phyloP scores from a whole-genome alignment of 306 rosid genomes.

The Castanopsis chinensis region DNA sequence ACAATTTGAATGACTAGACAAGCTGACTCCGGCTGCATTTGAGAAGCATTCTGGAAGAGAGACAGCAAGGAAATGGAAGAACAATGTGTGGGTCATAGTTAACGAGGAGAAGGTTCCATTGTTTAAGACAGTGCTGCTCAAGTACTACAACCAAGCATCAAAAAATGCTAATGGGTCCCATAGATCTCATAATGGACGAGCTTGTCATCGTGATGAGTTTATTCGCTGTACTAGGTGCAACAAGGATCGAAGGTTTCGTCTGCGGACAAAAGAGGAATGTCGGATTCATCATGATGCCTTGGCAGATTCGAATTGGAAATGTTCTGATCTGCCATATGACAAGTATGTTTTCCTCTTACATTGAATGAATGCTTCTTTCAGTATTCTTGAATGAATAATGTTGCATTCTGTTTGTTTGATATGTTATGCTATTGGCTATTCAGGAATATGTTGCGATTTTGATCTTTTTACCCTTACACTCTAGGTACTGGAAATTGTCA shows the following conservation, averaged over 20 bases:
- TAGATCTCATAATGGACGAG: constrained; percentile 66
- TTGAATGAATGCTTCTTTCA: background rate
- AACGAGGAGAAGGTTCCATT: constrained; percentile 90
- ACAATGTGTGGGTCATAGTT: constrained; percentile 87
- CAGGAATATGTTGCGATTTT: background rate
- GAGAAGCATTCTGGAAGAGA: constrained; percentile 99
- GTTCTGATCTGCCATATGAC: constrained; percentile 84
- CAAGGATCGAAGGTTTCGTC: constrained; percentile 90
- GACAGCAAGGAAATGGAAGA: constrained; percentile 97
- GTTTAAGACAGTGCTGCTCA: constrained; percentile 82
- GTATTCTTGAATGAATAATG: background rate
- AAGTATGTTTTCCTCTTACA: constrained; percentile 51
- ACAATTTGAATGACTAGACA: constrained; percentile 44
- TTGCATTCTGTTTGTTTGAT: background rate
- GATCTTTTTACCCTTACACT: background rate
- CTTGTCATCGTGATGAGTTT: constrained; percentile 89
- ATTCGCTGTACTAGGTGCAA: constrained; percentile 68
- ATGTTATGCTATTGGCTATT: background rate
- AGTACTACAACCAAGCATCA: constrained; percentile 77
- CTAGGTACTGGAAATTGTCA: background rate
- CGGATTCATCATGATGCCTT: constrained; percentile 86
- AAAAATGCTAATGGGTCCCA: constrained; percentile 62
- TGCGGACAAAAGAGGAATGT: constrained; percentile 88
- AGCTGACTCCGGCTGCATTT: constrained; percentile 89
- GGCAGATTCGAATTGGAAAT: constrained; percentile 77